Percentiles rank a stretch among this genome's conserved stretches.
Evolutionary conservation across 768 basidiomycete genomes (phyloP).

Genomic region (Agrocybe pediades): DNA sequence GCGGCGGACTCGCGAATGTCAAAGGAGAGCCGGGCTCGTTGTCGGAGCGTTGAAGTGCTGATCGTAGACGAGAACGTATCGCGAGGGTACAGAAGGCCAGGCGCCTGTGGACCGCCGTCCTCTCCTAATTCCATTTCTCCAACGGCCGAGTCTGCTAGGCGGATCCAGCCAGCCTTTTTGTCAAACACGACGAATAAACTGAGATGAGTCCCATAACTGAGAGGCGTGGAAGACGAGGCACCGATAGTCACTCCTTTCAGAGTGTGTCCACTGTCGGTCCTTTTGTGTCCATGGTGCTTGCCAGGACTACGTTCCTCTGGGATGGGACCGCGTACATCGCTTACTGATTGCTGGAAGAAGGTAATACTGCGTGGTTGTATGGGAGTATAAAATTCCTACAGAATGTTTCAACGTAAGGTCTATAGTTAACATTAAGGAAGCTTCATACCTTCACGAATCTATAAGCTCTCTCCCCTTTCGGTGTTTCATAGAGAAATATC

Average conservation of each 20-base stretch:
- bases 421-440: not conserved
- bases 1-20: constrained; percentile 33
- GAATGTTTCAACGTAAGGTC: constrained; percentile 3
- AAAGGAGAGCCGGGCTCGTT: constrained; percentile 32
- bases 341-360: constrained; percentile 70
- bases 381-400: constrained; percentile 84
- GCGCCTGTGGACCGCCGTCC: constrained; percentile 30
- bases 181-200: constrained; percentile 85
- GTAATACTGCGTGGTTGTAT: constrained; percentile 61
- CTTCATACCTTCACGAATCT: constrained; percentile 72
- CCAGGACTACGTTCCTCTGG: constrained; percentile 29
- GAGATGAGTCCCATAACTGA: constrained; percentile 69
- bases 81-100: constrained; percentile 30
- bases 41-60: constrained; percentile 24
- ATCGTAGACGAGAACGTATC: constrained; percentile 25
- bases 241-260: constrained; percentile 32
- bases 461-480: constrained; percentile 81
- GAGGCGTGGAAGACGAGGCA: constrained; percentile 29
- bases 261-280: constrained; percentile 42
- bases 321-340: constrained; percentile 45
- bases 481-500: constrained; percentile 80
- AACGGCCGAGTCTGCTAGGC: constrained; percentile 78
- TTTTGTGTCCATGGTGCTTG: constrained; percentile 37
- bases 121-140: constrained; percentile 72
- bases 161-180: constrained; percentile 85